Evolutionary conservation across 2,329 filamentous ascomycete species (phyloP).

Genomic region (Juglanconis juglandina): DNA sequence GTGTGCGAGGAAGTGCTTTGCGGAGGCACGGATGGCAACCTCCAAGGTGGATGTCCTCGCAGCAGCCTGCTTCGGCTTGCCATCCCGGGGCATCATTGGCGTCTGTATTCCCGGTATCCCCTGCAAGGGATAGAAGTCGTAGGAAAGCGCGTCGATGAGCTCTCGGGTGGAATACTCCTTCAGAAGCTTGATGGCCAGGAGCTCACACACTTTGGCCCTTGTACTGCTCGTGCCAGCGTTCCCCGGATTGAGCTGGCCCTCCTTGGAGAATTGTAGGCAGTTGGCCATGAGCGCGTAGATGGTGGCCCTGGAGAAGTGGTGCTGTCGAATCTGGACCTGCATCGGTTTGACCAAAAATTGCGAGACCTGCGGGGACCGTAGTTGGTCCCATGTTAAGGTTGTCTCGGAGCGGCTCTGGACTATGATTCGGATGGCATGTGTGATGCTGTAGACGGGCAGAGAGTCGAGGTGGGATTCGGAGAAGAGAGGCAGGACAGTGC

Average conservation of each 20-base stretch:
- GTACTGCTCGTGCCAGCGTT: slow-evolving; percentile 82
- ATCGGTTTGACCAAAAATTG: slow-evolving; percentile 95
- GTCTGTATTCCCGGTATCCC: slow-evolving; percentile 58
- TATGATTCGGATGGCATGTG: slow-evolving; percentile 82
- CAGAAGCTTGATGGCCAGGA: slow-evolving; percentile 82
- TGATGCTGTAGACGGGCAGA: slow-evolving; percentile 84
- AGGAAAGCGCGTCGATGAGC: slow-evolving; percentile 88
- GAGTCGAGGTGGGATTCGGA: slow-evolving; percentile 76
- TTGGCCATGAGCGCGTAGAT: slow-evolving; percentile 91
- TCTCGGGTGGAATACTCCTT: slow-evolving; percentile 88
- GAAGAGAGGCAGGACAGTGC: slow-evolving; percentile 67
- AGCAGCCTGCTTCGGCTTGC: slow-evolving; percentile 51
- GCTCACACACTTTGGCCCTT: slow-evolving; percentile 82
- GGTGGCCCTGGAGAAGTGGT: slow-evolving; percentile 82
- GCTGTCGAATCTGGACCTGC: slow-evolving; percentile 78
- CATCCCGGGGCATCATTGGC: slow-evolving; percentile 35
- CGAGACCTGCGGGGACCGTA: slow-evolving; percentile 91
- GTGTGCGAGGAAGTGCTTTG: slow-evolving; percentile 88
- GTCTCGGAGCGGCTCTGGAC: slow-evolving; percentile 86
- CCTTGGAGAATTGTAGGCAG: slow-evolving; percentile 87
- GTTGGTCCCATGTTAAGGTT: slow-evolving; percentile 88
- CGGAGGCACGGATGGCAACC: slow-evolving; percentile 86
- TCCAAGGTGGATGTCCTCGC: slow-evolving; percentile 87
- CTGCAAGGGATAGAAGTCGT: slow-evolving; percentile 91
- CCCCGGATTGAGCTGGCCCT: slow-evolving; percentile 75